Evolutionary conservation across 2,329 filamentous ascomycete genomes (phyloP).

Genomic region (Escovopsis sp.): DNA sequence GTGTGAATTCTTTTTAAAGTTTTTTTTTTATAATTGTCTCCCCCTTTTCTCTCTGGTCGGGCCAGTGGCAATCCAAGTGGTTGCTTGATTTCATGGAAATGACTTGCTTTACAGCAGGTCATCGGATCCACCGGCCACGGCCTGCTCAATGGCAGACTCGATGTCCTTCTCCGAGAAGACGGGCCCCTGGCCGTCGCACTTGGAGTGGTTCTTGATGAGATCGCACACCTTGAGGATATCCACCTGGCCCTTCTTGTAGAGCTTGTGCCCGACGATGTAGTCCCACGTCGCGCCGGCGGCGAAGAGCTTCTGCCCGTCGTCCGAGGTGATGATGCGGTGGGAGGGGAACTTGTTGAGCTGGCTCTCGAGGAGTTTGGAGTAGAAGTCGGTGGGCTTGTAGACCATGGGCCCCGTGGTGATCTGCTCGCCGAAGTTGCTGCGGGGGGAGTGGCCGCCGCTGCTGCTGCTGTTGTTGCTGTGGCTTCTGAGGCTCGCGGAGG

Average conservation of each 20-base stretch:
- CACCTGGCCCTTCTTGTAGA: slow-evolving; percentile 63
- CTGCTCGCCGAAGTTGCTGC: slow-evolving; percentile 29
- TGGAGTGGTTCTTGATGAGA: slow-evolving; percentile 55
- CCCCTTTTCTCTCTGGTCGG: too few species aligned
- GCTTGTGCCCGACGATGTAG: slow-evolving; percentile 64
- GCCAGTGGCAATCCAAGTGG: too few species aligned
- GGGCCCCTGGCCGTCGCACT: slow-evolving; percentile 76
- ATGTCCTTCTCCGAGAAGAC: slow-evolving; percentile 73
- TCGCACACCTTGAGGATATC: slow-evolving; percentile 74
- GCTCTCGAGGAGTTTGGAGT: slow-evolving; percentile 44
- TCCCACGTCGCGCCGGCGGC: slow-evolving; percentile 79
- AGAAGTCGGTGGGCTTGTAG: slow-evolving; percentile 61
- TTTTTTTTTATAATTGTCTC: too few species aligned
- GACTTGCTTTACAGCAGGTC: slow-evolving; percentile 39
- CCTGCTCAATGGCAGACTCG: slow-evolving; percentile 59
- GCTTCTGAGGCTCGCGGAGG: slow-evolving; percentile 23
- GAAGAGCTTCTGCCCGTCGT: slow-evolving; percentile 54
- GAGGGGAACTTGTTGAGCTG: slow-evolving; percentile 48
- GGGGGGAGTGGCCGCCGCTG: too few species aligned
- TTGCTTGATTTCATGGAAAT: neutral
- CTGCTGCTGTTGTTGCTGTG: slow-evolving; percentile 14
- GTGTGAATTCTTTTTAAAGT: too few species aligned
- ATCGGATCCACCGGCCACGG: slow-evolving; percentile 62
- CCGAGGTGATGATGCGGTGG: slow-evolving; percentile 53
- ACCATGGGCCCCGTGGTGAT: slow-evolving; percentile 51